Base-by-base conservation (phyloP, 2,329 filamentous ascomycete species). In the Colletotrichum kahawae region DNA sequence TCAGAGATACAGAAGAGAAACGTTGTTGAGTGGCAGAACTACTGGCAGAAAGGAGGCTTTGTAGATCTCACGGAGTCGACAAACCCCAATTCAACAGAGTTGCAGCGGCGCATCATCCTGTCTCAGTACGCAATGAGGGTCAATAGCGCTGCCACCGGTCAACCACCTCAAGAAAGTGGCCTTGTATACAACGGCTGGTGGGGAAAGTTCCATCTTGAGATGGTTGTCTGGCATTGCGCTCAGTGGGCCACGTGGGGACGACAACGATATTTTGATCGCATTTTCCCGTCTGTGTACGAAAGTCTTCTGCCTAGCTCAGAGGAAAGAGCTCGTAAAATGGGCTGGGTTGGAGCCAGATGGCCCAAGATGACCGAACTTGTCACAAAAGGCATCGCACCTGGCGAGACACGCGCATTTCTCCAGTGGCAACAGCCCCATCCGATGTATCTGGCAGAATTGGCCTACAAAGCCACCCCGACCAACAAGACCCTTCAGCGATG, bases 371-470 rank as follows among this genome's bases (percentile, higher is more conserved):
- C 79, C 0, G 80, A 85, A 31, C 59, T 75, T 1, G 56, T 74
- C 0, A 78, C 78, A 1, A 78, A 77, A 0, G 67, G 72, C 10
- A 79, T 78, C 10, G 76, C 78, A 2, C 79, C 91, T 2, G 91
- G 91, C 2, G 88, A 90, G 76, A 92, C 92, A 78, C 92, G 92
- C 79, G 88, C 87, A 9, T 82, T 92, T 2, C 82, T 92, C 4
- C 89, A 92, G 71, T 92, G 91, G 91, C 91, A 92, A 77, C 90
- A 92, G 78, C 90, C 90, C 8, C 91, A 92, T 79, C 85, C 88
- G 0, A 88, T 92, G 84, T 90, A 90, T 78, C 90, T 92, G 78
- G 91, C 90, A 0, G 90, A 91, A 79, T 82, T 88, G n/a, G 88
- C 79, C 2, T 78, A 78, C 48, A 78, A 79, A 38, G 70, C 77